Conservation (phyloP, 768 basidiomycete species). For the Peribolospora kevripleyi region DNA sequence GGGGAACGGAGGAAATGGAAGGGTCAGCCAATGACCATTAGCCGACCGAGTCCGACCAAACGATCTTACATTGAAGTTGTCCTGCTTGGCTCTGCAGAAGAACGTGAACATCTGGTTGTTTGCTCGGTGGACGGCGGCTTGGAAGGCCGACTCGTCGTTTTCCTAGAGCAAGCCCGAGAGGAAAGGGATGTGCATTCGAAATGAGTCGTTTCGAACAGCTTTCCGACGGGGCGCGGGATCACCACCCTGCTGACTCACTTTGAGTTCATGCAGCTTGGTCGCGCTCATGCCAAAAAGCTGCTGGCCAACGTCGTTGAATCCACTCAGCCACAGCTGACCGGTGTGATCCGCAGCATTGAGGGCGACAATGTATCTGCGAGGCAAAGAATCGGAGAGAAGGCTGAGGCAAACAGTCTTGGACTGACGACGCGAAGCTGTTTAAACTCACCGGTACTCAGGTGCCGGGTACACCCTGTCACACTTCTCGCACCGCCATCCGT, state of each 20-base stretch:
- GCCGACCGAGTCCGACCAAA: too few species aligned
- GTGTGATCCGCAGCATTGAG: slow-evolving; percentile 77
- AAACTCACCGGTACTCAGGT: slow-evolving; percentile 55
- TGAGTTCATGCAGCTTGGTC: slow-evolving; percentile 49
- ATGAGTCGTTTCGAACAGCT: too few species aligned
- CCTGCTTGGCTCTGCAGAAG: too few species aligned
- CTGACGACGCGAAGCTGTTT: not conserved
- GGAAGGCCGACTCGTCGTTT: not conserved
- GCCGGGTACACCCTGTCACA: slow-evolving; percentile 44
- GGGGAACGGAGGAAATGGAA: too few species aligned
- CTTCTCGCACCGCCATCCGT: slow-evolving; percentile 74
- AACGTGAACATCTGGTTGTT: too few species aligned
- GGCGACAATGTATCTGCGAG: slow-evolving; percentile 35
- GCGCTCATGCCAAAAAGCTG: slow-evolving; percentile 52
- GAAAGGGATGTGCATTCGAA: too few species aligned
- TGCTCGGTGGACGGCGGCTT: not conserved
- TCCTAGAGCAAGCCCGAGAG: too few species aligned
- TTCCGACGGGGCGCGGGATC: too few species aligned
- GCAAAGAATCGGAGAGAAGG: not conserved
- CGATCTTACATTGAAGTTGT: too few species aligned
- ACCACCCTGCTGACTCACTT: slow-evolving; percentile 27
- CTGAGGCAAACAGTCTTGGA: not conserved
- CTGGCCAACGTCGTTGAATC: slow-evolving; percentile 77
- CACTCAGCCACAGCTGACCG: slow-evolving; percentile 72
- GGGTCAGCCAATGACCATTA: too few species aligned